phyloP scores from a whole-genome alignment of 805 yeast genomes.

The Brettanomyces anomalus region DNA sequence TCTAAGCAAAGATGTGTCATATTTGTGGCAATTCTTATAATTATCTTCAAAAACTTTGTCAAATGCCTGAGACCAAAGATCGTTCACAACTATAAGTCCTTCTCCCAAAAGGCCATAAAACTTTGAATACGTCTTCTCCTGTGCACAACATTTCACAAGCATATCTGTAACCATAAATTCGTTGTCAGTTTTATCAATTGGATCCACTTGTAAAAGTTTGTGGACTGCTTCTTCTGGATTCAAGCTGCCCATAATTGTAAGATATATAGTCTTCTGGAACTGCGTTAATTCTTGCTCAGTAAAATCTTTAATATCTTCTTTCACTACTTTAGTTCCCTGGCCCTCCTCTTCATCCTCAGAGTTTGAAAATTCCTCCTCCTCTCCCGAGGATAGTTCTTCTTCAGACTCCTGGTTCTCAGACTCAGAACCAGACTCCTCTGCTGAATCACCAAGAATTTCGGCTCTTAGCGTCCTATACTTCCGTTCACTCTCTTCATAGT shows the following conservation, averaged over 20 bases:
- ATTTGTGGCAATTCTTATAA: constrained; percentile 52
- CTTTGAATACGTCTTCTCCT: constrained; percentile 80
- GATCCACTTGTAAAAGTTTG: constrained; percentile 50
- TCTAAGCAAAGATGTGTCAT: constrained; percentile 64
- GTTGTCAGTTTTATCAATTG: constrained; percentile 30
- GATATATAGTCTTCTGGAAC: constrained; percentile 68
- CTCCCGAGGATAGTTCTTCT: background rate
- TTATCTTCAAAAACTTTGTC: constrained; percentile 41
- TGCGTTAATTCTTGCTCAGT: constrained; percentile 57
- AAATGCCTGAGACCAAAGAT: constrained; percentile 52
- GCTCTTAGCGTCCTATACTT: constrained; percentile 33
- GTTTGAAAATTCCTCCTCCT: constrained; percentile 6
- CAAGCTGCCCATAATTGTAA: constrained; percentile 82
- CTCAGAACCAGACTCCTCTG: constrained; percentile 7
- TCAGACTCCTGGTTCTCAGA: constrained; percentile 1
- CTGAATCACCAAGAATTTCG: constrained; percentile 37
- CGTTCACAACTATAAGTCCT: constrained; percentile 42
- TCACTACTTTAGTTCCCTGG: constrained; percentile 13
- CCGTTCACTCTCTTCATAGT: constrained; percentile 41
- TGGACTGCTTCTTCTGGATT: constrained; percentile 91
- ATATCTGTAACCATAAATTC: constrained; percentile 57
- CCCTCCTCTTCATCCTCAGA: constrained; percentile 19
- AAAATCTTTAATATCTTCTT: constrained; percentile 46
- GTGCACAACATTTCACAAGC: constrained; percentile 72
- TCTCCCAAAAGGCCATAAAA: constrained; percentile 74